phyloP scores from a whole-genome alignment of 202 grass and related monocot species.

The Brachypodium distachyon region DNA sequence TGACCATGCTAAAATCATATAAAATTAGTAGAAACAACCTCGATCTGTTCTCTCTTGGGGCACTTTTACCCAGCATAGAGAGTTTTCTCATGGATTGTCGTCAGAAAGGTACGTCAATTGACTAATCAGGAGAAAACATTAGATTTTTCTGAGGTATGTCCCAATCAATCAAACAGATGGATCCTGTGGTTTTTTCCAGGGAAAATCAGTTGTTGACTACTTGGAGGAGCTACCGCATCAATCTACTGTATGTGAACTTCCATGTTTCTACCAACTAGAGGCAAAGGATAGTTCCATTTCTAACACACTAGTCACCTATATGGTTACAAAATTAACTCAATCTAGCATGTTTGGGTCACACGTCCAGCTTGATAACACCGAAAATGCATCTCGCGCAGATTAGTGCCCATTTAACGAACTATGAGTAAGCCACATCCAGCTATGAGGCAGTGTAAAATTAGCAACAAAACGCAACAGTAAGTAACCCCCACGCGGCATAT shows the following conservation, averaged over 20 bases:
- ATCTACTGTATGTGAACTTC: background rate
- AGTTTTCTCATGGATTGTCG: background rate
- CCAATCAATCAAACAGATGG: constrained; percentile 11
- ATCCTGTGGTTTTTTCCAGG: background rate
- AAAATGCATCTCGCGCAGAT: background rate
- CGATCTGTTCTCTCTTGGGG: background rate
- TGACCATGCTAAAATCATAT: constrained; percentile 6
- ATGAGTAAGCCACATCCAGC: background rate
- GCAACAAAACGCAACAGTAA: background rate
- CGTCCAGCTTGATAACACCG: background rate
- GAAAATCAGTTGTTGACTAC: background rate
- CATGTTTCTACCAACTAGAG: background rate
- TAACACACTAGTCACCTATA: background rate
- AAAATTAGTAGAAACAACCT: constrained; percentile 6
- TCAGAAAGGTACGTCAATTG: constrained; percentile 5
- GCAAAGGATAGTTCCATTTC: background rate
- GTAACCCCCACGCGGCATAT: background rate
- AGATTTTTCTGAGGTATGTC: constrained; percentile 11
- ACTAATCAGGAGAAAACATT: background rate
- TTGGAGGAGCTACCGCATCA: background rate
- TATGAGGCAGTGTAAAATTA: background rate
- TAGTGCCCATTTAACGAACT: background rate
- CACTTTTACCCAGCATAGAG: background rate
- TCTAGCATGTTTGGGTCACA: background rate
- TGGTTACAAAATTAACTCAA: background rate